Evolutionary conservation across 2,329 filamentous ascomycete species (phyloP), one percentile per base, ranked within the genome.

Genomic region (Dactylellina drechsleri): DNA sequence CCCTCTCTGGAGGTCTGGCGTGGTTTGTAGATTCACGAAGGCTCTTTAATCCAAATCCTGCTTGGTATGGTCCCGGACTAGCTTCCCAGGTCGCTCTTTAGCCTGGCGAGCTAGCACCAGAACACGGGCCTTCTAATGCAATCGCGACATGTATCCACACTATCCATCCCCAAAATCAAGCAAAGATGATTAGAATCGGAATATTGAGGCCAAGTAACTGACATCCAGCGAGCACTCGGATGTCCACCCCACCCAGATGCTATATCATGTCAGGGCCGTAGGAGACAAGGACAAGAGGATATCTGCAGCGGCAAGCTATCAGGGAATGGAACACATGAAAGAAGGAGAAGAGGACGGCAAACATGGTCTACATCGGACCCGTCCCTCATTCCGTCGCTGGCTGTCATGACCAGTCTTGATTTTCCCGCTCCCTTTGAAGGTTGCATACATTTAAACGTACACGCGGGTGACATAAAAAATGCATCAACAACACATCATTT

Each of bases 41-140:
- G 68, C 60, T 73, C 57, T 50, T 53, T 45, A 47, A 49, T 20
- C 68, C 68, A 66, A 66, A 73, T 66, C 68, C 58, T 73, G 68
- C 68, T 73, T 73, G 68, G 68, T 66, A 43, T 60, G 49, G 43
- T 60, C 49, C 45, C 6, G 6, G 31, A 36, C 56, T 56, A 49
- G 36, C 56, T 62, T 64, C 49, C 66, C 58, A 49, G 59, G 41
- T 47, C 8, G 58, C 59, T 13, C 47, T 70, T 70, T 66, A 73
- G 61, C 68, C 68, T 73, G 47, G 60, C 66, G 47, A 56, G 60
- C 50, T 58, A 59, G 40, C 31, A 36, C 31, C 31, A 4, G 31
- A 36, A 36, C 31, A 36, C 31, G 31, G 31, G 31, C 5, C 31
- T 7, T 36, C 31, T 36, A 23, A 23, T 23, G 31, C 31, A 36